Conservation (phyloP, 2,329 filamentous ascomycete genomes). For the Remersonia thermophila region DNA sequence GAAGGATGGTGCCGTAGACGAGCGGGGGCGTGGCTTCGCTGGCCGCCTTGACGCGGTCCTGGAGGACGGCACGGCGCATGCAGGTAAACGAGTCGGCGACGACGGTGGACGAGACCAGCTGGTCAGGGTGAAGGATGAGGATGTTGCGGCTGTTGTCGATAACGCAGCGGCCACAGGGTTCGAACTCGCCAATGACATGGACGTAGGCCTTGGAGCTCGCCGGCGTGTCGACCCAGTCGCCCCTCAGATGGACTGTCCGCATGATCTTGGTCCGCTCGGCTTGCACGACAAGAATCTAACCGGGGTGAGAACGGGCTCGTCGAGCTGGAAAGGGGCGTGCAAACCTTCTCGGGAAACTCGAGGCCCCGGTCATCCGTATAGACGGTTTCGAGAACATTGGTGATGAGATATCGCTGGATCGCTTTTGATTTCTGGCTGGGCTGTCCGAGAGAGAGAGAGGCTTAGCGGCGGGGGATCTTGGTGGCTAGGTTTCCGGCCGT, state of each 20-base stretch:
- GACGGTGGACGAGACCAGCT: conserved; percentile 87
- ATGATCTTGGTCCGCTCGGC: conserved; percentile 57
- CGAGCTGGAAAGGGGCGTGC: no score
- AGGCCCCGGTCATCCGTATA: conserved; percentile 54
- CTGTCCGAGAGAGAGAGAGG: conserved; percentile 42
- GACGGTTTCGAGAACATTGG: conserved; percentile 55
- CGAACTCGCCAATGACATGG: conserved; percentile 74
- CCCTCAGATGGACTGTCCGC: conserved; percentile 63
- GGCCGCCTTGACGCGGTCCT: conserved; percentile 88
- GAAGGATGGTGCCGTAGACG: conserved; percentile 85
- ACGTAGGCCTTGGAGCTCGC: conserved; percentile 65
- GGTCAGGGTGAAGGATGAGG: conserved; percentile 85
- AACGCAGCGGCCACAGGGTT: conserved; percentile 57
- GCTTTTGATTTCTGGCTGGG: conserved; percentile 54
- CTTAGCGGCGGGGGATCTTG: no score
- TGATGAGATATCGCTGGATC: conserved; percentile 79
- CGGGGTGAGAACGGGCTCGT: conserved; percentile 3
- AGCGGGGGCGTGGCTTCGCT: conserved; percentile 67
- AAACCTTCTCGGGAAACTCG: conserved; percentile 57
- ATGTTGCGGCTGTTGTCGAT: conserved; percentile 75
- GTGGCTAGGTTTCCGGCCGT: conserved; percentile 13
- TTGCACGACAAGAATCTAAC: conserved; percentile 67
- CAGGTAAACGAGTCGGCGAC: conserved; percentile 95
- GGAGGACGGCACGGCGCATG: conserved; percentile 77
- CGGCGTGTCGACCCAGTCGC: conserved; percentile 75